phyloP scores from a whole-genome alignment of 1,284 basidiomycete genomes.

The Cryptococcus sp. region DNA sequence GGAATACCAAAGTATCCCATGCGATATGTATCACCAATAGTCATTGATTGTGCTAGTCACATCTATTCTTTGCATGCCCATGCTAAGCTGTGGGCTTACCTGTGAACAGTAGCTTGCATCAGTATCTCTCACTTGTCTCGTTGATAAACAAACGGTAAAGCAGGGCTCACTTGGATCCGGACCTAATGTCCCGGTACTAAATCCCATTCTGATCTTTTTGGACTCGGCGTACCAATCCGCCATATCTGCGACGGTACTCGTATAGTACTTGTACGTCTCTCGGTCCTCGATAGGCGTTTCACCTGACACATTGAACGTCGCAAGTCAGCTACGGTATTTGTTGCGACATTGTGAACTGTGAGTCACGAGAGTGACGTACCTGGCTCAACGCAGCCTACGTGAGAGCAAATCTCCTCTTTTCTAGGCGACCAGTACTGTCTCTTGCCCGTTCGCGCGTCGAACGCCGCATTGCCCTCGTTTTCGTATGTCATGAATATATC shows the following conservation, averaged over 20 bases:
- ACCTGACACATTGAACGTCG: too few relatives aligned
- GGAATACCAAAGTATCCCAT: too few relatives aligned
- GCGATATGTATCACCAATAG: too few relatives aligned
- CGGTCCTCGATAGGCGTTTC: neutral
- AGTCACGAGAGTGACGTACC: slow-evolving; percentile 1
- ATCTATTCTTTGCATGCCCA: too few relatives aligned
- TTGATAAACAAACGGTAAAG: too few relatives aligned
- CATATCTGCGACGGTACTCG: neutral
- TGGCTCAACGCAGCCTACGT: slow-evolving; percentile 1
- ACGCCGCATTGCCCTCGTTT: slow-evolving; percentile 6
- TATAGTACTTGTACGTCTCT: neutral
- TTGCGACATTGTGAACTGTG: neutral
- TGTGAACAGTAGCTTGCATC: too few relatives aligned
- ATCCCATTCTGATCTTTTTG: slow-evolving; percentile 5
- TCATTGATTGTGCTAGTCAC: too few relatives aligned
- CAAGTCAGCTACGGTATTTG: too few relatives aligned
- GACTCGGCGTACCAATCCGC: slow-evolving; percentile 6
- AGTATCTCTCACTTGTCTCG: too few relatives aligned
- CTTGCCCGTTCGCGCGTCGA: slow-evolving; percentile 4
- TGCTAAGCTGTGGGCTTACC: too few relatives aligned
- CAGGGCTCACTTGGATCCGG: slow-evolving; percentile 9
- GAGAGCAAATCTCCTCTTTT: neutral
- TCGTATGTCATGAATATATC: slow-evolving; percentile 7
- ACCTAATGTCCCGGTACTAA: slow-evolving; percentile 7
- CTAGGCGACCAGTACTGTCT: neutral